These are phyloP conservation scores for Hymenoscyphus infarciens DNA, from an alignment of 2,329 filamentous ascomycete species.

Conservation along the genomic window DNA sequence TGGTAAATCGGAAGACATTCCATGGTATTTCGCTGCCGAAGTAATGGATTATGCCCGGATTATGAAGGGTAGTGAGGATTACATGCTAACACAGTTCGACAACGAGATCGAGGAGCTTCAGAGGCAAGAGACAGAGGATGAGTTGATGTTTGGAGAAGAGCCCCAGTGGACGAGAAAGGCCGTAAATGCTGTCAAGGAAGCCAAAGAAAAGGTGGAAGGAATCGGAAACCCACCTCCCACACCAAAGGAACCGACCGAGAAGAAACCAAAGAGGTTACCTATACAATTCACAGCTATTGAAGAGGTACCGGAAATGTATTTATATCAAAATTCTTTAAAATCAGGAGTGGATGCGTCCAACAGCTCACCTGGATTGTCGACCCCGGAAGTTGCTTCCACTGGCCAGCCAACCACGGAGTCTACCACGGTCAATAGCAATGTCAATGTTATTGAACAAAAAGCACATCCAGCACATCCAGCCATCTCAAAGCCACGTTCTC, in stretches of 20 bases:
- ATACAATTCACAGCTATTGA: slow-evolving; percentile 47
- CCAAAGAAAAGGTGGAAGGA: slow-evolving; percentile 70
- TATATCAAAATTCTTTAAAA: slow-evolving; percentile 43
- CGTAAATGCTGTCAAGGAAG: slow-evolving; percentile 66
- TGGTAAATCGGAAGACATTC: slow-evolving; percentile 69
- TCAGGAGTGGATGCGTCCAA: slow-evolving; percentile 40
- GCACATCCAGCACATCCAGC: neutral
- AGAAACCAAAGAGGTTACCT: slow-evolving; percentile 44
- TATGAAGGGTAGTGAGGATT: slow-evolving; percentile 89
- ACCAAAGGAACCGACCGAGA: slow-evolving; percentile 47
- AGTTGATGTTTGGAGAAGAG: slow-evolving; percentile 87
- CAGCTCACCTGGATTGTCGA: slow-evolving; percentile 19
- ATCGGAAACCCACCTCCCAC: slow-evolving; percentile 62
- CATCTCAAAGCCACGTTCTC: slow-evolving; percentile 1
- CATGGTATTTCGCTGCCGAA: slow-evolving; percentile 93
- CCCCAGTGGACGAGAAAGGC: slow-evolving; percentile 90
- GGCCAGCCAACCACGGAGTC: neutral
- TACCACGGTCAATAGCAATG: neutral
- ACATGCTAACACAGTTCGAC: slow-evolving; percentile 79
- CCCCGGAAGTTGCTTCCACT: slow-evolving; percentile 3
- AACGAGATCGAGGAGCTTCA: slow-evolving; percentile 71
- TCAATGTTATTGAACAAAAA: neutral
- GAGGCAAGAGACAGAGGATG: slow-evolving; percentile 80
- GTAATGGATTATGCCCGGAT: slow-evolving; percentile 92
- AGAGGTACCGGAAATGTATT: slow-evolving; percentile 49